Evolutionary conservation across 345 rosid genomes (phyloP).

Genomic region (Eucalyptus cloeziana): DNA sequence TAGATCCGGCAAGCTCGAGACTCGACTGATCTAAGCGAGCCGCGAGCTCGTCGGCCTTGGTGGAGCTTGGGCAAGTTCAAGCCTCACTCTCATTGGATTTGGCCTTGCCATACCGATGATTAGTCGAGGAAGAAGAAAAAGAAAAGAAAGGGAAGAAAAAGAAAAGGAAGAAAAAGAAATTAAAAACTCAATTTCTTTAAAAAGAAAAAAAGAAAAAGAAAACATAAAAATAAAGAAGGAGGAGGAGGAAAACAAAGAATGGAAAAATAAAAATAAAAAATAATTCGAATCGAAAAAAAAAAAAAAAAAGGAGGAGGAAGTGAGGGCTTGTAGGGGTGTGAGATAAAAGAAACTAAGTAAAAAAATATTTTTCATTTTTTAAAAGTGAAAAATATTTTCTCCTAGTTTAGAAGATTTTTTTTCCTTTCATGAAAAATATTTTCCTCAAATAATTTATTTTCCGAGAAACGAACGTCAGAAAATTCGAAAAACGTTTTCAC

Average conservation of each 20-base stretch:
- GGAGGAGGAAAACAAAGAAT: too few relatives aligned
- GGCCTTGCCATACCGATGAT: accelerated
- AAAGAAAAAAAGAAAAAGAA: accelerated
- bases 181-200: too few relatives aligned
- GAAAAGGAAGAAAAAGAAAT: too few relatives aligned
- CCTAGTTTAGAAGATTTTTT: accelerated
- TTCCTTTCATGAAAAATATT: too few relatives aligned
- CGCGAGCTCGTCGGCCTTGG: accelerated
- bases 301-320: too few relatives aligned
- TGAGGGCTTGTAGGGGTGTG: too few relatives aligned
- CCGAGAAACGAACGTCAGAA: accelerated
- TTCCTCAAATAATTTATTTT: accelerated
- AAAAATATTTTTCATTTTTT: too few relatives aligned
- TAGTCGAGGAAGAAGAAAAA: accelerated
- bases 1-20: accelerated
- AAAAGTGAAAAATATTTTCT: too few relatives aligned
- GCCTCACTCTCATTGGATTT: accelerated
- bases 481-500: accelerated
- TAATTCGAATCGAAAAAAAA: too few relatives aligned
- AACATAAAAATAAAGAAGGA: too few relatives aligned
- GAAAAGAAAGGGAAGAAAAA: too few relatives aligned
- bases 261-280: too few relatives aligned
- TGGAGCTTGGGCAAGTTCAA: accelerated
- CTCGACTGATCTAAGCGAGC: accelerated
- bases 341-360: accelerated